A percentile compares a stretch with the other conserved stretches of the same genome.
Conservation (phyloP, 1,284 basidiomycete genomes). For the Puccinia brachypodii region DNA sequence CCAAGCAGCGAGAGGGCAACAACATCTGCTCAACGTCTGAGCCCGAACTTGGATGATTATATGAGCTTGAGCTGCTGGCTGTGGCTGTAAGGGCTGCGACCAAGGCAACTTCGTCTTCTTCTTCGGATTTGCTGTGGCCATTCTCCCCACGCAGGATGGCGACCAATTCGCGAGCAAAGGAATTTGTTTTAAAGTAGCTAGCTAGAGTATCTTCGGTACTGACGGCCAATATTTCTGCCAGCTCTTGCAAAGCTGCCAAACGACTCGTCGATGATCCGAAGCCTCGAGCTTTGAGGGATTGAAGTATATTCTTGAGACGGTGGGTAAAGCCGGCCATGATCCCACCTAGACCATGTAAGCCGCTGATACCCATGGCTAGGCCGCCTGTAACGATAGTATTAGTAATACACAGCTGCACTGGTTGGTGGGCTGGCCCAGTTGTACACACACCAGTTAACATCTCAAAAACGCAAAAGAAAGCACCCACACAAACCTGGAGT, state of each 20-base stretch:
- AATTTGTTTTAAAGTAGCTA: conserved; percentile 88
- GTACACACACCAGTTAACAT: too few species aligned
- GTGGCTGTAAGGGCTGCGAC: conserved; percentile 63
- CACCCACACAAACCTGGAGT: too few species aligned
- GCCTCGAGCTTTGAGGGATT: conserved; percentile 74
- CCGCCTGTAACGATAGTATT: conserved; percentile 8
- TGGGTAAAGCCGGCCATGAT: conserved; percentile 84
- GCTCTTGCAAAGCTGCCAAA: conserved; percentile 79
- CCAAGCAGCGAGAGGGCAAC: conserved; percentile 87
- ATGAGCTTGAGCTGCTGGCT: conserved; percentile 27
- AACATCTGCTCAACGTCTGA: conserved; percentile 81
- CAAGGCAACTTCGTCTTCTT: conserved; percentile 79
- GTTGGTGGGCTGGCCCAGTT: too few species aligned
- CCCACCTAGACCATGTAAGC: conserved; percentile 67
- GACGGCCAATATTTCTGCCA: conserved; percentile 90
- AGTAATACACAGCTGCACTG: too few species aligned
- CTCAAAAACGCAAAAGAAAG: too few species aligned
- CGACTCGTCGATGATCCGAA: conserved; percentile 78
- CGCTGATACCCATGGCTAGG: conserved; percentile 48
- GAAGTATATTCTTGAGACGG: conserved; percentile 83
- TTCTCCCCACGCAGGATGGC: conserved; percentile 75
- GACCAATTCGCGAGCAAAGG: conserved; percentile 88
- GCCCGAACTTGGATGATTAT: conserved; percentile 61
- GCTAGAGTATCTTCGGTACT: conserved; percentile 96
- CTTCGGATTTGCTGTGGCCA: conserved; percentile 51